These are phyloP conservation scores for Yamadazyma buinensis DNA, from an alignment of 1,139 yeast genomes.

Conservation along the genomic window DNA sequence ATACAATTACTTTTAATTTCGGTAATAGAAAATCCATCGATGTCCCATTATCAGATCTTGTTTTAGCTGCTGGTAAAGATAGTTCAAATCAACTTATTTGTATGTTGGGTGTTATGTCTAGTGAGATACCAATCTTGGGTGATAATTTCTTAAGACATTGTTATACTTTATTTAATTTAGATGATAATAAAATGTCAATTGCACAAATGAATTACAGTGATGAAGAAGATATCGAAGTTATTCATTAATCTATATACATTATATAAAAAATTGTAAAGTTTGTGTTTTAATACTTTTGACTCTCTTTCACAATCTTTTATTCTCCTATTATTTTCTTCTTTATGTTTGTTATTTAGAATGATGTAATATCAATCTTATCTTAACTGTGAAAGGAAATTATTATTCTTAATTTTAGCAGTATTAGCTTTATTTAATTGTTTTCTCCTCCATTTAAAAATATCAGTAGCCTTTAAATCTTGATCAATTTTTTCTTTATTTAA, in stretches of 20 bases:
- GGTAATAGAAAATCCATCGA: conserved; percentile 19
- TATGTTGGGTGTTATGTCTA: conserved; percentile 26
- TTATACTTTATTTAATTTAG: conserved; percentile 38
- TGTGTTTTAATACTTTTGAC: neutral
- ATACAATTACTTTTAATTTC: conserved; percentile 25
- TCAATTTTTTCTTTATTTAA: conserved; percentile 60
- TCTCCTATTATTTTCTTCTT: too few relatives aligned
- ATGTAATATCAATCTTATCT: too few relatives aligned
- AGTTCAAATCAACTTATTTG: conserved; percentile 17
- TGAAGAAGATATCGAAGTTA: conserved; percentile 18
- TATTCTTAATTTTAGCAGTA: conserved; percentile 67
- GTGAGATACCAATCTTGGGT: conserved; percentile 45
- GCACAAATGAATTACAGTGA: conserved; percentile 34
- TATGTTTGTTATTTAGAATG: too few relatives aligned
- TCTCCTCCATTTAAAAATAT: conserved; percentile 66
- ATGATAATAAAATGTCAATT: conserved; percentile 31
- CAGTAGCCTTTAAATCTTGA: conserved; percentile 48
- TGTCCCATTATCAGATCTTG: conserved; percentile 34
- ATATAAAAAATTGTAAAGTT: neutral
- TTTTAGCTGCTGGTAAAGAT: conserved; percentile 13
- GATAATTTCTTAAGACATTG: conserved; percentile 50
- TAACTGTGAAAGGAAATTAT: conserved; percentile 68
- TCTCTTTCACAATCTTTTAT: neutral
- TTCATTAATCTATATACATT: conserved; percentile 6
- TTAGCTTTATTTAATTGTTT: conserved; percentile 65